Conservation (phyloP, 371 early-diverging fungal genomes). For the Syncephalastrum contaminatum region DNA sequence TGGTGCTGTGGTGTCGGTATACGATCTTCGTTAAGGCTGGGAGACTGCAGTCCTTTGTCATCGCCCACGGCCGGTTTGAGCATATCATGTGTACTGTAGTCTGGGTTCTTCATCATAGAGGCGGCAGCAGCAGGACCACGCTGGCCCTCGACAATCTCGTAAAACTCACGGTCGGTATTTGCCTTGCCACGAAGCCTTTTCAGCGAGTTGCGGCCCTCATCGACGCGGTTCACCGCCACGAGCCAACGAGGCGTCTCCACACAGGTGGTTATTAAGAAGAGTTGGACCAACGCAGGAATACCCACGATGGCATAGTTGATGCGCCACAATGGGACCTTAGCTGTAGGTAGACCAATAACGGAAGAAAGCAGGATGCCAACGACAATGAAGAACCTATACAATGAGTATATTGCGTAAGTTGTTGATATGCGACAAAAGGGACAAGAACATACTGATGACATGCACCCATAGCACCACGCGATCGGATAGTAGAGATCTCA, state of each 20-base stretch:
- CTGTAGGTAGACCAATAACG: conserved; percentile 58
- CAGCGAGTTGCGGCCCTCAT: conserved; percentile 57
- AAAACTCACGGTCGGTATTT: conserved; percentile 55
- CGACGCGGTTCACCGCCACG: conserved; percentile 51
- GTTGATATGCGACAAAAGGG: neutral
- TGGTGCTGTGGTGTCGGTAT: too few relatives aligned
- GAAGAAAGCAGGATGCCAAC: conserved; percentile 73
- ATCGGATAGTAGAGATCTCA: conserved; percentile 68
- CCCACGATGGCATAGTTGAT: conserved; percentile 62
- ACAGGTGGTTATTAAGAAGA: conserved; percentile 62
- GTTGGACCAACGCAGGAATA: conserved; percentile 70
- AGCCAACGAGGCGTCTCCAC: conserved; percentile 80
- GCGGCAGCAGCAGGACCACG: conserved; percentile 26
- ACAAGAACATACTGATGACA: conserved; percentile 56
- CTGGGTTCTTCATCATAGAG: neutral
- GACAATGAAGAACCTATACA: conserved; percentile 59
- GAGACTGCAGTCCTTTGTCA: neutral
- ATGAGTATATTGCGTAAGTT: neutral
- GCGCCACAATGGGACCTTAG: conserved; percentile 67
- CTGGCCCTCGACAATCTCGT: conserved; percentile 51
- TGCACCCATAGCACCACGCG: conserved; percentile 67
- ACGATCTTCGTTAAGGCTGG: neutral
- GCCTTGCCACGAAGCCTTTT: conserved; percentile 51
- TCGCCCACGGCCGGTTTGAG: neutral
- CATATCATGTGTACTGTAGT: neutral